Evolutionary conservation across 345 rosid genomes (phyloP).

Genomic region (Camelina hispida): DNA sequence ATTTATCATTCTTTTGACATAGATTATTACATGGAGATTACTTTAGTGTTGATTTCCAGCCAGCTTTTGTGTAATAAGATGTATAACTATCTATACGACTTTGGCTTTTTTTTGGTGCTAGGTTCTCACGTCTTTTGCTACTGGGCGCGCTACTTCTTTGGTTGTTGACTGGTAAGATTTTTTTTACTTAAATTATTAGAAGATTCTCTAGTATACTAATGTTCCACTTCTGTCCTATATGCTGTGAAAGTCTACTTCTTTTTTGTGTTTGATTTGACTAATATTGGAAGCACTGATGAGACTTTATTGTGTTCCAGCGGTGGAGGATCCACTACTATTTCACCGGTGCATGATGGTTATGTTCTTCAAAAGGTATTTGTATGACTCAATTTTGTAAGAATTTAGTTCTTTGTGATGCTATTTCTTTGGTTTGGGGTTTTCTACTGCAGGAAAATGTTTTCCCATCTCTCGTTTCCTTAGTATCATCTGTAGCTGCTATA

Average conservation of each 20-base stretch:
- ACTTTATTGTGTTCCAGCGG: slow-evolving; percentile 59
- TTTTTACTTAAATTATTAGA: slow-evolving; percentile 6
- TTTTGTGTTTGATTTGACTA: slow-evolving; percentile 4
- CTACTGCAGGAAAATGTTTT: not conserved
- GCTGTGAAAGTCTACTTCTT: slow-evolving; percentile 22
- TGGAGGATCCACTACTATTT: slow-evolving; percentile 96
- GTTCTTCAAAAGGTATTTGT: slow-evolving; percentile 91
- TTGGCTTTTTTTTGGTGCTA: slow-evolving; percentile 46
- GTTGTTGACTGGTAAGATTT: slow-evolving; percentile 85
- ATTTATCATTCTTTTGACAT: slow-evolving; percentile 1
- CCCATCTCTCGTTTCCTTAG: not conserved
- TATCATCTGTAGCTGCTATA: slow-evolving; percentile 13
- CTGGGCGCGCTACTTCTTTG: slow-evolving; percentile 97
- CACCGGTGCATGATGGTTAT: slow-evolving; percentile 98
- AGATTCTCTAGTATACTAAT: not conserved
- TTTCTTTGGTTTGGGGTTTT: slow-evolving; percentile 20
- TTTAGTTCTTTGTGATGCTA: not conserved
- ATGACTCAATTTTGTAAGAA: not conserved
- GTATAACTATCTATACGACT: slow-evolving; percentile 36
- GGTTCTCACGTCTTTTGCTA: slow-evolving; percentile 98
- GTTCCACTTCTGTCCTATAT: slow-evolving; percentile 24
- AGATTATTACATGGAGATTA: not conserved
- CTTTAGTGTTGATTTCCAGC: not conserved
- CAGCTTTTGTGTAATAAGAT: slow-evolving; percentile 1
- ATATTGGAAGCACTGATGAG: slow-evolving; percentile 24